Conservation (phyloP, 2,329 filamentous ascomycete genomes). For the Cercospora sp. region DNA sequence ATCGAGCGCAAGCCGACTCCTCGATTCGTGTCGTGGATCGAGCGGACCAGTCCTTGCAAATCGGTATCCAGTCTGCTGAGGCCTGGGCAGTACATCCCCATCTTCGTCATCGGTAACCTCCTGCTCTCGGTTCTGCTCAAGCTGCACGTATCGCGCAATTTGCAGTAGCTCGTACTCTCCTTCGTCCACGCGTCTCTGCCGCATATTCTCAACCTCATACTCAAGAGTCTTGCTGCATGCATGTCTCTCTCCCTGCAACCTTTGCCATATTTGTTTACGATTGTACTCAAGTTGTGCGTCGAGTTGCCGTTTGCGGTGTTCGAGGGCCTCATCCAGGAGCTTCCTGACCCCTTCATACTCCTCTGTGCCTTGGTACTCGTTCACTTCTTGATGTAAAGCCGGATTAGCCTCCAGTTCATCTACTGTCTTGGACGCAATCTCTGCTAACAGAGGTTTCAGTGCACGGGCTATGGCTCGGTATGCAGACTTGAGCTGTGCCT, state of each 20-base stretch:
- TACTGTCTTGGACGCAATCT: conserved; percentile 62
- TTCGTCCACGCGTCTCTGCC: conserved; percentile 32
- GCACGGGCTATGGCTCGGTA: conserved; percentile 64
- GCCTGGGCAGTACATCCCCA: conserved; percentile 40
- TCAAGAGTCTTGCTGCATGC: conserved; percentile 39
- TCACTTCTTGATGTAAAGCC: conserved; percentile 54
- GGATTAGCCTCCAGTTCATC: conserved; percentile 59
- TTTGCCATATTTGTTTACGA: conserved; percentile 41
- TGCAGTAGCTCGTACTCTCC: conserved; percentile 36
- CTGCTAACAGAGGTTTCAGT: conserved; percentile 64
- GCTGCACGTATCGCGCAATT: conserved; percentile 30
- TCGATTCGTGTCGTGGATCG: conserved; percentile 33
- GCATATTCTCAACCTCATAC: conserved; percentile 37
- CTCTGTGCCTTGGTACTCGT: conserved; percentile 50
- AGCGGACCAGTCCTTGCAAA: conserved; percentile 29
- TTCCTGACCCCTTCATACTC: conserved; percentile 48
- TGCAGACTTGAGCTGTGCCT: conserved; percentile 65
- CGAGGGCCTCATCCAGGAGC: conserved; percentile 51
- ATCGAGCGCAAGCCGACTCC: conserved; percentile 34
- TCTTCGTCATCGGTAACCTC: conserved; percentile 40
- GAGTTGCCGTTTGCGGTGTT: conserved; percentile 42
- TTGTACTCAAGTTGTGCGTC: conserved; percentile 42
- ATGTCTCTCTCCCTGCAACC: conserved; percentile 40
- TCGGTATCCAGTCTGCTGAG: conserved; percentile 38
- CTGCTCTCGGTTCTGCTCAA: conserved; percentile 8